Evolutionary conservation across 345 rosid genomes (phyloP).

Genomic region (Erysimum cheiranthoides): DNA sequence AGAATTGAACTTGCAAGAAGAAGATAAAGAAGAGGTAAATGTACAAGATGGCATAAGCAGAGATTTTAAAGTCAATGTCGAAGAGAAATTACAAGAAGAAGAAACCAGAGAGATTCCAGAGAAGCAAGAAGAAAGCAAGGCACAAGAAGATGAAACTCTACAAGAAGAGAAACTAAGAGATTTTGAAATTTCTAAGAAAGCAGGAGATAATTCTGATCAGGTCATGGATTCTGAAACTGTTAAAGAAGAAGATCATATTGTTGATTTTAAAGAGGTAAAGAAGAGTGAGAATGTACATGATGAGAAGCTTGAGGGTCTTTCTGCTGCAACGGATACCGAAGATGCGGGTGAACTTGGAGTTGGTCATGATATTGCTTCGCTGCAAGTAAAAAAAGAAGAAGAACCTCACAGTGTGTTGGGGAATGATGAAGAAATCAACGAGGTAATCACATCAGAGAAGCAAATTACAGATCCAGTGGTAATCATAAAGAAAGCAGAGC

Average conservation of each 20-base stretch:
- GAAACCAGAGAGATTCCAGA: conserved; percentile 34
- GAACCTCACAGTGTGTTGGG: background rate
- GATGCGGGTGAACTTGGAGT: conserved; percentile 5
- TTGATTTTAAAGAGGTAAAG: conserved; percentile 32
- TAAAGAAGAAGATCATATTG: too few relatives aligned
- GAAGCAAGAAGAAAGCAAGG: conserved; percentile 28
- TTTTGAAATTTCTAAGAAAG: background rate
- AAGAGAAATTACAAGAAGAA: conserved; percentile 29
- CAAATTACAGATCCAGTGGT: background rate
- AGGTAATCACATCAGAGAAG: conserved; percentile 20
- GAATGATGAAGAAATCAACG: conserved; percentile 22
- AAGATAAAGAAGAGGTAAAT: conserved; percentile 20
- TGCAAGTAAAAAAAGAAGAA: conserved; percentile 14
- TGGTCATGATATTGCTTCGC: background rate
- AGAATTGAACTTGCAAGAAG: conserved; percentile 24
- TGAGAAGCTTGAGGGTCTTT: conserved; percentile 22
- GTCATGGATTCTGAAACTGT: too few relatives aligned
- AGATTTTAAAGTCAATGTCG: conserved; percentile 6
- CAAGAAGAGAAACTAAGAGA: conserved; percentile 23
- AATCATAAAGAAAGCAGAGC: conserved; percentile 1
- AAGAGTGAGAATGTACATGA: conserved; percentile 39
- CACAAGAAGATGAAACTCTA: conserved; percentile 13
- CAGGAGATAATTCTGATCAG: too few relatives aligned
- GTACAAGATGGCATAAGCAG: conserved; percentile 10
- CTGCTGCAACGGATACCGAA: conserved; percentile 1